Evolutionary conservation across 75 land plant genomes (phyloP).

Genomic region (Picea glauca): DNA sequence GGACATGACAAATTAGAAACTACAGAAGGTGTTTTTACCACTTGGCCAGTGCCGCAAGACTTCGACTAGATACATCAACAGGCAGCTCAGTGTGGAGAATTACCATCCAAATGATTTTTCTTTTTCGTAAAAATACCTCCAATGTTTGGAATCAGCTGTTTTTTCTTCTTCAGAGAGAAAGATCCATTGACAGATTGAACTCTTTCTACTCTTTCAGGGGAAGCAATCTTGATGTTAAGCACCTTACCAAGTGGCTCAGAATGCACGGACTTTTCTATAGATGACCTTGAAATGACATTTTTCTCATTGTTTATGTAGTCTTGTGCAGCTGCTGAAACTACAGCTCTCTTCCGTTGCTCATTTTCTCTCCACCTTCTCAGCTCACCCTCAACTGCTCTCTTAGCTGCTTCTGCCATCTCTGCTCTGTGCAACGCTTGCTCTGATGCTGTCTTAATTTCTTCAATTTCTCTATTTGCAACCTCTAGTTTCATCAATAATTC

Average conservation of each 20-base stretch:
- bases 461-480: slow-evolving; percentile 47
- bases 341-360: slow-evolving; percentile 59
- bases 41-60: neutral
- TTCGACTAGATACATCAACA: neutral
- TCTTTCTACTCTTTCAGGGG: neutral
- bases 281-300: slow-evolving; percentile 11
- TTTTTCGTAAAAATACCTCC: slow-evolving; percentile 52
- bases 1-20: neutral
- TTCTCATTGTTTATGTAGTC: slow-evolving; percentile 8
- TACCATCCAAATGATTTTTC: slow-evolving; percentile 52
- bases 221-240: slow-evolving; percentile 10
- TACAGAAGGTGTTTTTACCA: neutral
- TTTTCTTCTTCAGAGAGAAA: slow-evolving; percentile 24
- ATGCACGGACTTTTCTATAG: neutral
- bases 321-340: slow-evolving; percentile 22
- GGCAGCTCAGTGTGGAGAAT: slow-evolving; percentile 17
- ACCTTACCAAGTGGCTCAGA: slow-evolving; percentile 10
- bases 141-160: slow-evolving; percentile 35
- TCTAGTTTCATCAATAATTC: slow-evolving; percentile 66
- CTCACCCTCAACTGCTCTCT: slow-evolving; percentile 72
- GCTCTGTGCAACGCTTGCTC: slow-evolving; percentile 64
- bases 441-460: slow-evolving; percentile 41
- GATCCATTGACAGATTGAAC: slow-evolving; percentile 15
- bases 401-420: slow-evolving; percentile 93
- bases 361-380: slow-evolving; percentile 42